These are phyloP conservation scores for Halteria grandinella DNA, from an alignment of 73 alveolate species.

Conservation along the genomic window DNA sequence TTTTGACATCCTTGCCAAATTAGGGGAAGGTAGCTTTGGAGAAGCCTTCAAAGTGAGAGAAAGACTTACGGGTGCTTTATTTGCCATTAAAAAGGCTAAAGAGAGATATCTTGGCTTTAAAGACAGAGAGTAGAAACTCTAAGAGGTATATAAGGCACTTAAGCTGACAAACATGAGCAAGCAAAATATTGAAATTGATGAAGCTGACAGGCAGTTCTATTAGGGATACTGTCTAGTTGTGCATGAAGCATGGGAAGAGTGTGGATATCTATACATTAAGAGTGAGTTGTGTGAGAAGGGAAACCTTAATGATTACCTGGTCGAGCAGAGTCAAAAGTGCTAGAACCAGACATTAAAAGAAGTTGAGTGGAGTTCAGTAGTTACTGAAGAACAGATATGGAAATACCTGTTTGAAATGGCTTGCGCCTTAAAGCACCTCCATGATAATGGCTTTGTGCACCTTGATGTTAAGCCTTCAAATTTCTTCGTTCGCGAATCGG, in stretches of 20 bases:
- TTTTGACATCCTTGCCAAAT: not conserved
- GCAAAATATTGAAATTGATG: not conserved
- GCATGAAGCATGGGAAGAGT: constrained; percentile 68
- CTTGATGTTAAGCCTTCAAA: constrained; percentile 62
- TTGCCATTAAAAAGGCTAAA: constrained; percentile 60
- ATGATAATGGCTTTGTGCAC: constrained; percentile 47
- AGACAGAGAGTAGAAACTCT: constrained; percentile 41
- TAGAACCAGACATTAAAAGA: constrained; percentile 14
- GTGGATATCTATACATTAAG: constrained; percentile 43
- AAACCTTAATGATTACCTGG: constrained; percentile 40
- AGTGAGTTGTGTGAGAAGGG: constrained; percentile 64
- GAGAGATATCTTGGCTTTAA: constrained; percentile 23
- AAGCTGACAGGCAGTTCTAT: not conserved
- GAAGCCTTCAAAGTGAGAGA: constrained; percentile 55
- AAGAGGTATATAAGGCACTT: constrained; percentile 31
- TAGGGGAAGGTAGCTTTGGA: constrained; percentile 68
- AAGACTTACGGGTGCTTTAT: constrained; percentile 24
- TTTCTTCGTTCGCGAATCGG: constrained; percentile 41
- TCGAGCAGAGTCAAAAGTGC: not conserved
- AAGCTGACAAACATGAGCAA: constrained; percentile 1
- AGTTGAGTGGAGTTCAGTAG: too few relatives aligned
- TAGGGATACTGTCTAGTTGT: constrained; percentile 22
- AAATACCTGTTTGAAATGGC: constrained; percentile 38
- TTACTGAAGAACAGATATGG: too few relatives aligned
- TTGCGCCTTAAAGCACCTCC: constrained; percentile 44